Evolutionary conservation across 2,329 filamentous ascomycete genomes (phyloP), one percentile per base, ranked within the genome.

Genomic region (Trichoderma guizhouense): DNA sequence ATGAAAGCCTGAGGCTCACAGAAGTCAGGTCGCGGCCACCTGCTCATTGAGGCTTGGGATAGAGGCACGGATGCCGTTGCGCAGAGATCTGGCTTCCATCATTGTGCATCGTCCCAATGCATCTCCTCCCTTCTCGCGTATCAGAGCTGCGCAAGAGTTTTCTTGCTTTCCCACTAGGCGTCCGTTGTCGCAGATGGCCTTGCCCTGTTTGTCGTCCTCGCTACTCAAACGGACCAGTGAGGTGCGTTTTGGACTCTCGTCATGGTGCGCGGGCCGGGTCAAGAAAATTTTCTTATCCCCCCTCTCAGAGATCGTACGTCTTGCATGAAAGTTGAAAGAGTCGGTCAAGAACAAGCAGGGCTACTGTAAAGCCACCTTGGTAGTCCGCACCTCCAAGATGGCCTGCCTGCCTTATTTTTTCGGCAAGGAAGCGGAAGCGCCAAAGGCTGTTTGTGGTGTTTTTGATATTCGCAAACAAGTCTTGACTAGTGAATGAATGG

Each of bases 31-130:
- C 63, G 47, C 24, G 30, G 47, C 26, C 32, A 51, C 32, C 26
- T 39, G 43, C 53, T 60, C 53, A 21, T 51, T 60, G 24, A 21
- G 24, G 26, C 43, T 21, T 47, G 36, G 53, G 32, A 51, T 47
- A 39, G 30, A 39, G 43, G 21, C 71, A 55, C 15, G 71, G 57
- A 55, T 69, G 65, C 47, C 64, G 67, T 69, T 72, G 67, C 71
- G 34, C 62, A 51, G 71, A 60, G 32, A 55, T 58, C 64, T 55
- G 21, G 51, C 51, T 71, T 67, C 69, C 72, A 73, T 73, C 72
- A 73, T 71, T 71, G 62, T 73, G 72, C 72, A 60, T 73, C 43
- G 62, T 63, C 61, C 55, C 43, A 61, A 60, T 53, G 43, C 51
- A 32, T 62, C 36, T 53, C 58, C 62, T 39, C 36, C 28, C 43